Evolutionary conservation across 257 asterid genomes (phyloP), one percentile per base, ranked within the genome.

Genomic region (Buddleja alternifolia): DNA sequence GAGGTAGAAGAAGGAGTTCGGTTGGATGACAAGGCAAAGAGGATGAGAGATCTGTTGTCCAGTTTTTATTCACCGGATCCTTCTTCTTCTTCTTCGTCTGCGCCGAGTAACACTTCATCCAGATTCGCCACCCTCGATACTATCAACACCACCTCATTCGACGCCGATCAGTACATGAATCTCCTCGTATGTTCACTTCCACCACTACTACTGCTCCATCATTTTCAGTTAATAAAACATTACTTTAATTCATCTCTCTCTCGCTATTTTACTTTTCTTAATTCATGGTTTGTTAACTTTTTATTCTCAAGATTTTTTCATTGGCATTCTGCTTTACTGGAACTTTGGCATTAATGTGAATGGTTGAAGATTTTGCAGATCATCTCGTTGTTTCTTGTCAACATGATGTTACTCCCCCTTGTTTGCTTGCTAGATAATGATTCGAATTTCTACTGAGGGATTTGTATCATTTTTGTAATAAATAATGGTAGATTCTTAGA

Each of bases 51-150:
- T 87, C 93, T 94, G 63, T 47, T 94, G 19, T 91, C 99, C 48
- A 94, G 98, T 75, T 94, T 87, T 80, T 94, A 94, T 71, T 80
- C 98, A 19, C 84, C 91, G 54, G 97, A 94, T 80, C 84, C 89
- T 51, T 79, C 90, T 11, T 75, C 85, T 34, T 40, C 79, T 53
- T 25, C 87, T n/a, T 76, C 78, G 20, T 51, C 81, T 56, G 77
- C 71, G 61, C 75, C 78, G 71, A 64, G 76, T 36, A 80, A 70
- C 73, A 62, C 85, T 70, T 66, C 88, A 10, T 86, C 98, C 59
- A 84, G 99, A 86, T 94, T 87, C 57, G 98, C 99, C 58, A 94
- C 99, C 3, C 84, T 94, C 59, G 99, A 94, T 58, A 89, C 99
- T 21, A 94, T 94, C 82, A 89, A 94, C 58, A 91, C 98, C 36